Base-by-base conservation (phyloP, 2,329 filamentous ascomycete genomes). In the Verticillium dahliae region DNA sequence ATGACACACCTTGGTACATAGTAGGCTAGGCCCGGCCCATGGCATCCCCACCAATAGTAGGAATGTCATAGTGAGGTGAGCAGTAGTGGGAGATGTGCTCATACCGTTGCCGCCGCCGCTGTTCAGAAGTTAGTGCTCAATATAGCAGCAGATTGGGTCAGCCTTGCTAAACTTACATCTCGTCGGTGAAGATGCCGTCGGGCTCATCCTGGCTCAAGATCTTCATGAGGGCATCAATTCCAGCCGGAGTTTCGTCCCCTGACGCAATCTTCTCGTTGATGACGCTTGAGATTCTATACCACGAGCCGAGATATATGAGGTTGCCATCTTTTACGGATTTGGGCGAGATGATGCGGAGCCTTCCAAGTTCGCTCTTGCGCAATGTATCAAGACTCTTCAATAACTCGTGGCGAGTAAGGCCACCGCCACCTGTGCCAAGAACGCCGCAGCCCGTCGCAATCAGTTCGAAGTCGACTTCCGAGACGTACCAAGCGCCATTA, bases 241-340 rank as follows among this genome's bases (percentile, higher is more conserved):
- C 76, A 3, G 65, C 67, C 22, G 71, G 67, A 27, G 77, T 76
- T 63, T 77, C 76, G 15, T 66, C 73, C 4, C 76, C 76, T 1
- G 68, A 68, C 0, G 70, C 69, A 1, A 77, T 68, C 0, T 73
- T 69, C 66, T 78, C 75, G 38, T 74, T 75, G 50, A 74, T 74
- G 10, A 77, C 75, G 22, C 73, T 77, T 0, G 76, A 76, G 38
- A 75, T 76, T 3, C 78, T 78, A 54, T 80, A 80, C 71, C 78
- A 79, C 0, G 76, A 77, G 0, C 77, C 77, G 45, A 78, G 76
- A 52, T 76, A 76, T 4, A 78, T 71, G 1, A 71, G 66, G 9
- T 75, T 77, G 11, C 72, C 68, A 35, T 80, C 77, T 4, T 70
- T 67, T 0, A 80, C 65, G 0, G 69, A 67, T 5, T 70, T 70